phyloP scores from a whole-genome alignment of 495 filamentous ascomycete genomes.

The Podospora anserina region DNA sequence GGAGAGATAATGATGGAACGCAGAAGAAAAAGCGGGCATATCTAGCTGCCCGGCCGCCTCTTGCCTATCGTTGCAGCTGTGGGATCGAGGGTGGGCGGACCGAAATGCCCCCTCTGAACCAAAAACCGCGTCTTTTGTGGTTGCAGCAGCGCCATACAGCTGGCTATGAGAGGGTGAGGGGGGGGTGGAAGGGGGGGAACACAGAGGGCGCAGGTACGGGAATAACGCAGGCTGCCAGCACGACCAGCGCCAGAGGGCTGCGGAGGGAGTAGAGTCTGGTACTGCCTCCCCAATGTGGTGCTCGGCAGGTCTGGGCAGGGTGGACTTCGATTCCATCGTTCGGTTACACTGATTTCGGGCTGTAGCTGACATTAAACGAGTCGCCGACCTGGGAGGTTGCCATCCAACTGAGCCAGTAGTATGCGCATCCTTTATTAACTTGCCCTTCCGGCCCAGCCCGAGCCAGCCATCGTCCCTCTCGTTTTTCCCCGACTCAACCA shows the following conservation, averaged over 20 bases:
- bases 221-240: not conserved
- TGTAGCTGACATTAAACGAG: conserved; percentile 16
- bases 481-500: conserved; percentile 18
- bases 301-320: conserved; percentile 8
- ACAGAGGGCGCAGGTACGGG: conserved; percentile 2
- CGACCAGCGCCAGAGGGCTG: not conserved
- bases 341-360: conserved; percentile 22
- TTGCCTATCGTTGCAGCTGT: not conserved
- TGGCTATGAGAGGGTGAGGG: not conserved
- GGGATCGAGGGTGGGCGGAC: conserved; percentile 10
- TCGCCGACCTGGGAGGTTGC: conserved; percentile 22
- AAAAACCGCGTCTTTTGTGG: not conserved
- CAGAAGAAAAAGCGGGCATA: not conserved
- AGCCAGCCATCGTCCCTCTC: not conserved
- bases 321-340: conserved; percentile 17
- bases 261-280: not conserved
- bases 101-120: conserved; percentile 8
- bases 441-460: conserved; percentile 10
- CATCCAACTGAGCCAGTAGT: conserved; percentile 18
- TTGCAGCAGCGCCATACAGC: conserved; percentile 11
- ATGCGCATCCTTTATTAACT: conserved; percentile 26
- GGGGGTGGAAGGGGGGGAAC: not conserved
- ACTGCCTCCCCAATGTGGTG: conserved; percentile 8
- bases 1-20: not conserved
- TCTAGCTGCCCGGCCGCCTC: not conserved